Base-by-base conservation (phyloP, 1,139 yeast genomes). In the Pichia sp. region DNA sequence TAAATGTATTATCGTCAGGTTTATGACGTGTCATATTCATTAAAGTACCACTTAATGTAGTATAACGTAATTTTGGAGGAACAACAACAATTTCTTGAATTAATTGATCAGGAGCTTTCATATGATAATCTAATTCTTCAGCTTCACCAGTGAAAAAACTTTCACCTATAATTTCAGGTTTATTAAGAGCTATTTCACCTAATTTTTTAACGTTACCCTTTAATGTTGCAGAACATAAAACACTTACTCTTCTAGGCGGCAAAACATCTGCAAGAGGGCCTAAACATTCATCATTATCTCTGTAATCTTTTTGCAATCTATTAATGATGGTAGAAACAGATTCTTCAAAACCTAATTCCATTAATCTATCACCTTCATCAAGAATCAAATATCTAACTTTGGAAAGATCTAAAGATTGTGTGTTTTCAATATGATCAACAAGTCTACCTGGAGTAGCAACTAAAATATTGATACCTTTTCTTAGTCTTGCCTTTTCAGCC, bases 261-360 rank as follows among this genome's bases (percentile, higher is more conserved):
- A 89, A 69, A 2, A 69, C 68, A 30, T 75, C 76, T 62, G 72
- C 75, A 42, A 53, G 55, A 23, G 50, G 63, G 30, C 71, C 66
- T 26, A 70, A 67, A 21, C 18, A 25, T 26, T 35, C 25, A 14
- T 38, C 40, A 32, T 60, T 52, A 18, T 80, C 66, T 37, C 60
- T 60, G 10, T 73, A 70, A 20, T 59, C 60, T 32, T 63, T 62
- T 23, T 78, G 72, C 38, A 87, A 72, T 43, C 71, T 68, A 33
- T 69, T 69, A 38, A 94, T 68, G 49, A 91, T 88, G 48, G 81
- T 77, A 20, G 86, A 71, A 46, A 91, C 80, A 1, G 96, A 85
- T 58, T 91, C 96, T 62, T 91, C 96, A 57, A 91, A 91, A 1
- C 98, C 98, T 45, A 91, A 70, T 55, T 91, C 98, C 74, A 91